Percentiles rank a stretch among this genome's conserved stretches.
These are phyloP conservation scores for Juncus effusus DNA, from an alignment of 176 grass and related monocot species.

Conservation along the genomic window DNA sequence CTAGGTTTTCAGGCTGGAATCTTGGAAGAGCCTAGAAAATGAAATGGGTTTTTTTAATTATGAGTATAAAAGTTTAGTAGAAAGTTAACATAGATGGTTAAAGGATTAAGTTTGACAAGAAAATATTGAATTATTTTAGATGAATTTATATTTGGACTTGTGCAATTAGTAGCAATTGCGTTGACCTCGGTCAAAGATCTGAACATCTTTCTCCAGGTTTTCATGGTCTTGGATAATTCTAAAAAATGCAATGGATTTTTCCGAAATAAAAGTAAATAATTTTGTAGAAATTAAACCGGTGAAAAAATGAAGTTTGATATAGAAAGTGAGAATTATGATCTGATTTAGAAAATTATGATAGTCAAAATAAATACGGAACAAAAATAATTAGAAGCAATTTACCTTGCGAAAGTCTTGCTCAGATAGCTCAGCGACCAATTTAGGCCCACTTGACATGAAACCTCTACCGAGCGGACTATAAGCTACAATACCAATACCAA, in stretches of 20 bases:
- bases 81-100: too few species aligned
- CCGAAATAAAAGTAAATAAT: too few species aligned
- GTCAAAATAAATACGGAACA: not conserved
- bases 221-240: conserved; percentile 45
- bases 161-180: too few species aligned
- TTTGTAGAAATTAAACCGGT: not conserved
- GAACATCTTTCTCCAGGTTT: conserved; percentile 42
- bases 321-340: too few species aligned
- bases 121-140: too few species aligned
- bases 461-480: conserved; percentile 61
- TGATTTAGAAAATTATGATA: too few species aligned
- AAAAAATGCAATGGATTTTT: not conserved
- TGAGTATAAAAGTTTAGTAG: too few species aligned
- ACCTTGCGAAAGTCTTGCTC: conserved; percentile 54
- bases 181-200: conserved; percentile 32
- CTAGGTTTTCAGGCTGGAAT: conserved; percentile 47
- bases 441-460: conserved; percentile 43
- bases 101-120: too few species aligned
- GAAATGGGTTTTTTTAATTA: not conserved
- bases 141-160: too few species aligned
- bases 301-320: too few species aligned
- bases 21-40: conserved; percentile 36
- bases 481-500: conserved; percentile 69
- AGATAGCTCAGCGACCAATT: conserved; percentile 25
- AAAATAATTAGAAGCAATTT: not conserved